phyloP scores from a whole-genome alignment of 345 rosid genomes.

The Melastoma malabathricum region DNA sequence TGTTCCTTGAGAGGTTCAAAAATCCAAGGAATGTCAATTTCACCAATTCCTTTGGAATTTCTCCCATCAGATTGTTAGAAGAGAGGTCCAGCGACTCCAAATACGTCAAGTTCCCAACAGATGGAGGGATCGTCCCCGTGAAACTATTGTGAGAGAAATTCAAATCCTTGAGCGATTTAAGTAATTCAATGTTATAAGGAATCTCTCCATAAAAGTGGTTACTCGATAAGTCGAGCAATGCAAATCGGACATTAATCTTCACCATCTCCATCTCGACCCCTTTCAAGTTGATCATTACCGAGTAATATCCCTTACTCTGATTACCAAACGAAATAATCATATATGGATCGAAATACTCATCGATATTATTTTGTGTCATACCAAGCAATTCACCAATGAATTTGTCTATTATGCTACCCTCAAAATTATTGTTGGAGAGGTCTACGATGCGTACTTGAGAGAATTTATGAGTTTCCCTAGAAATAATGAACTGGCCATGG shows the following conservation, averaged over 20 bases:
- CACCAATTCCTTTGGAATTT: no score
- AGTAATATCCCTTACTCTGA: background rate
- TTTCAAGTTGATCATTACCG: background rate
- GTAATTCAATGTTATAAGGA: background rate
- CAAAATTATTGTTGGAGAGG: background rate
- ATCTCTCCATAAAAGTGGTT: background rate
- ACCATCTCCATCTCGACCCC: background rate
- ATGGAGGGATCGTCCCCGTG: no score
- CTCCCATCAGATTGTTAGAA: no score
- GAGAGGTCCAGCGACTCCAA: no score
- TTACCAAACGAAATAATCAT: no score
- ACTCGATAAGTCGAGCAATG: conserved; percentile 1
- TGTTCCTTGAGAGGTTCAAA: no score
- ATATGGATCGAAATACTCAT: no score
- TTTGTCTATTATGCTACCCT: background rate
- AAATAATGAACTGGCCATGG: background rate
- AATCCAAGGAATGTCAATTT: no score
- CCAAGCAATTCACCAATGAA: background rate
- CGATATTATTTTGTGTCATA: background rate
- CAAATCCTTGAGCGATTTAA: no score
- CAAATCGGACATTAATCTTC: no score
- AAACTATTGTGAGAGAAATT: no score
- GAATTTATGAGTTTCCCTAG: background rate
- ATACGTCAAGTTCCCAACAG: no score
- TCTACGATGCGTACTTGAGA: background rate